Percentiles rank a stretch among this genome's conserved stretches.
Evolutionary conservation across 2,329 filamentous ascomycete genomes (phyloP).

Genomic region (Westerdykella aurantiaca): DNA sequence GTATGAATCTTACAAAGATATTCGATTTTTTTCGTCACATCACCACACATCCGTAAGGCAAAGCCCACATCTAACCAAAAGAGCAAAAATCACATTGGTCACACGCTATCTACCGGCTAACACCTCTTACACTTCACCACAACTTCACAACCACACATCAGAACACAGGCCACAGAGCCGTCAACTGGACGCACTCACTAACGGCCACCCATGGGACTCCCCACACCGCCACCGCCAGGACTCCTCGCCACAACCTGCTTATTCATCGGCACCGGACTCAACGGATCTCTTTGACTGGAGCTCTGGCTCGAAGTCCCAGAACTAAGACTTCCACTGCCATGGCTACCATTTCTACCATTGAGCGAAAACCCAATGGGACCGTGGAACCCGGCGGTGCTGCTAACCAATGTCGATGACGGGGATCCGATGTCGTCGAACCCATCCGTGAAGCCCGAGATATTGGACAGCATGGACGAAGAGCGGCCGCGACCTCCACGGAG

Average conservation of each 20-base stretch:
- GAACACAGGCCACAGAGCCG: too few species aligned
- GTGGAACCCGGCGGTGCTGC: slow-evolving; percentile 33
- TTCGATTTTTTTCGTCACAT: too few species aligned
- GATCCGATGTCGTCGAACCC: slow-evolving; percentile 34
- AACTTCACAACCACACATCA: too few species aligned
- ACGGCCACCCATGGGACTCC: background rate
- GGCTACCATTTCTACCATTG: slow-evolving; percentile 40
- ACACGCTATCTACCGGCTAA: too few species aligned
- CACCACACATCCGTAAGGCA: too few species aligned
- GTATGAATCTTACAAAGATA: too few species aligned
- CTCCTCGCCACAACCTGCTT: slow-evolving; percentile 31
- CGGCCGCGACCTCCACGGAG: slow-evolving; percentile 40
- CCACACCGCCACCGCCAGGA: slow-evolving; percentile 24
- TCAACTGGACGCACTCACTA: too few species aligned
- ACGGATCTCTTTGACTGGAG: slow-evolving; percentile 35
- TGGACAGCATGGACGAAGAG: slow-evolving; percentile 49
- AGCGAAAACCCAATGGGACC: slow-evolving; percentile 21
- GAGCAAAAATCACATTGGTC: too few species aligned
- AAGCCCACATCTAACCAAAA: too few species aligned
- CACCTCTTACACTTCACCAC: too few species aligned
- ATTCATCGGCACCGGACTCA: slow-evolving; percentile 32
- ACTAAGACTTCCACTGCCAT: slow-evolving; percentile 45
- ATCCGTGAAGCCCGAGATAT: slow-evolving; percentile 48
- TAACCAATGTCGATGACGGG: slow-evolving; percentile 21
- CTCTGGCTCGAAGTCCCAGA: slow-evolving; percentile 38